Evolutionary conservation across 2,329 filamentous ascomycete genomes (phyloP).

Genomic region (Cordyceps cateniannulata): DNA sequence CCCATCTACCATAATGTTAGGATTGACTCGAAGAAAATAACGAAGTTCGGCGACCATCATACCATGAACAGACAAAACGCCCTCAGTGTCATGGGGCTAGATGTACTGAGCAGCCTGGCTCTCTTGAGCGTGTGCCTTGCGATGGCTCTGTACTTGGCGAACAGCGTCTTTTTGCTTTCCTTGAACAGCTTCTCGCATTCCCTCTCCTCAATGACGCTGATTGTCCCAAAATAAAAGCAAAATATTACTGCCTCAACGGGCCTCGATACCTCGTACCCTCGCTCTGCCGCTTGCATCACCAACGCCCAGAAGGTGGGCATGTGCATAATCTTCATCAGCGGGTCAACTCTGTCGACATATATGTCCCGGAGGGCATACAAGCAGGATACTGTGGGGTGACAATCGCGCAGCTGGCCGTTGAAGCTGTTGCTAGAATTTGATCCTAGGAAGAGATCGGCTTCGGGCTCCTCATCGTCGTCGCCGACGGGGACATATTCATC

Average conservation of each 20-base stretch:
- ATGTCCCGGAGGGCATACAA: slow-evolving; percentile 12
- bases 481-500: background rate
- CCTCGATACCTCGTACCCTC: slow-evolving; percentile 25
- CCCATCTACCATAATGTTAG: slow-evolving; percentile 7
- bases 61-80: slow-evolving; percentile 31
- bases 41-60: background rate
- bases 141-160: slow-evolving; percentile 22
- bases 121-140: slow-evolving; percentile 28
- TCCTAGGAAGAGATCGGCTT: slow-evolving; percentile 3
- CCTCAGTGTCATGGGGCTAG: slow-evolving; percentile 28
- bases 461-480: background rate
- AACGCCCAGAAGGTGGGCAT: slow-evolving; percentile 24
- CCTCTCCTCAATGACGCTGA: slow-evolving; percentile 24
- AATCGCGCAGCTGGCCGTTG: background rate
- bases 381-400: background rate
- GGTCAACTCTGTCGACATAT: slow-evolving; percentile 31
- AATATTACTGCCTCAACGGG: slow-evolving; percentile 31
- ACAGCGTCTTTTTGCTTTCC: slow-evolving; percentile 23
- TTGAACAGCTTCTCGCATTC: slow-evolving; percentile 24
- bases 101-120: slow-evolving; percentile 31
- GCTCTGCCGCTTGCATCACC: background rate
- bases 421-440: background rate
- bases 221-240: slow-evolving; percentile 31
- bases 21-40: background rate
- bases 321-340: slow-evolving; percentile 34